Evolutionary conservation across 1,139 yeast genomes (phyloP).

Genomic region (Pichia sp.): DNA sequence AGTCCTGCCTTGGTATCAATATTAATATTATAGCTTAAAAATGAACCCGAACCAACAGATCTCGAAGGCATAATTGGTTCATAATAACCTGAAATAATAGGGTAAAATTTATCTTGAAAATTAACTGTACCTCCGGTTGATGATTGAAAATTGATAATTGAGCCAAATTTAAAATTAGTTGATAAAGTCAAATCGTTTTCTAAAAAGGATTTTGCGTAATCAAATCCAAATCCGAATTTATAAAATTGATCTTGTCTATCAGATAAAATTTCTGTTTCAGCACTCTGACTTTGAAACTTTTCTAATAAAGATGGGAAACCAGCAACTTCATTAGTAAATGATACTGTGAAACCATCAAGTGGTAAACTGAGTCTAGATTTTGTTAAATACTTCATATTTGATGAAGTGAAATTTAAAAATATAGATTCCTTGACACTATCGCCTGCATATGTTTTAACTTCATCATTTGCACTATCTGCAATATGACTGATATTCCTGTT

Average conservation of each 20-base stretch:
- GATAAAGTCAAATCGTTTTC: constrained; percentile 37
- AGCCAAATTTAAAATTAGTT: constrained; percentile 35
- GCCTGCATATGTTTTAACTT: constrained; percentile 31
- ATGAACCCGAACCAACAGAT: constrained; percentile 33
- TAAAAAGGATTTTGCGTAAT: constrained; percentile 31
- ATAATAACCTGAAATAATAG: constrained; percentile 24
- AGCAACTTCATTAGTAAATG: constrained; percentile 25
- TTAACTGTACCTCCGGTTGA: constrained; percentile 23
- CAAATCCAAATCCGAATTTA: constrained; percentile 25
- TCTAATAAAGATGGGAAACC: constrained; percentile 21
- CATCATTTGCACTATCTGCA: constrained; percentile 37
- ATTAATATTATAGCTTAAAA: constrained; percentile 23
- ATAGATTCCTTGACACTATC: constrained; percentile 28
- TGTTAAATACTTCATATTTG: constrained; percentile 30
- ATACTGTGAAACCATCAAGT: constrained; percentile 21
- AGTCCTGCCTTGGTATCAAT: constrained; percentile 37
- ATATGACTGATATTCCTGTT: constrained; percentile 40
- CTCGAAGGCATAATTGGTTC: constrained; percentile 17
- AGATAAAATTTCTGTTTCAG: not conserved
- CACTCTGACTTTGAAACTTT: constrained; percentile 6
- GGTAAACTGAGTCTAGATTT: constrained; percentile 25
- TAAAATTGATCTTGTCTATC: constrained; percentile 28
- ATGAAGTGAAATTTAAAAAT: constrained; percentile 18
- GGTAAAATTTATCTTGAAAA: constrained; percentile 47
- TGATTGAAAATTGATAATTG: constrained; percentile 23